These are phyloP conservation scores for Phialophora tarda DNA, from an alignment of 2,329 filamentous ascomycete genomes.

Conservation along the genomic window DNA sequence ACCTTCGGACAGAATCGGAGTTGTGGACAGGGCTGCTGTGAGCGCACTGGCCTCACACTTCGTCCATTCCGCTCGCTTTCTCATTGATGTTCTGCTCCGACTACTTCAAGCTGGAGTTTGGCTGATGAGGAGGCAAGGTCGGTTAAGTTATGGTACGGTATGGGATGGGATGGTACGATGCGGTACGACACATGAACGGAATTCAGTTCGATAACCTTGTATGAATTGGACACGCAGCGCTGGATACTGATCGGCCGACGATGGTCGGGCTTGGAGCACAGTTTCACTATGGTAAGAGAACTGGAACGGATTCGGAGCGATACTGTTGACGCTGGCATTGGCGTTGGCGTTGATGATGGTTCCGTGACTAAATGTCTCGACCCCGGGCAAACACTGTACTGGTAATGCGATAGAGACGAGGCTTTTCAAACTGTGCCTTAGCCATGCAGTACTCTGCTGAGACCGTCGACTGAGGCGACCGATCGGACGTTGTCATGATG, in stretches of 20 bases:
- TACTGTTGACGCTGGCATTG: slow-evolving; percentile 1
- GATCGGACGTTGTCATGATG: neutral
- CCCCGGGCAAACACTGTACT: neutral
- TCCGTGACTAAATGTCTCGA: neutral
- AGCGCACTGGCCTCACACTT: neutral
- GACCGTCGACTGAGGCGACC: neutral
- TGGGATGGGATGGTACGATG: slow-evolving; percentile 1
- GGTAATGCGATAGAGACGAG: neutral
- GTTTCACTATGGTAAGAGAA: neutral
- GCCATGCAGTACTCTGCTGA: neutral
- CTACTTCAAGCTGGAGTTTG: neutral
- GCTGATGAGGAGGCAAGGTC: neutral
- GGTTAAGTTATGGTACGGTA: neutral
- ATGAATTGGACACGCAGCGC: slow-evolving; percentile 10
- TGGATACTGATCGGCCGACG: slow-evolving; percentile 1
- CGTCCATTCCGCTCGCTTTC: neutral
- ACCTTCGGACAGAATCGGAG: neutral
- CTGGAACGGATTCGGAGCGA: neutral
- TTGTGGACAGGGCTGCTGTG: slow-evolving; percentile 1
- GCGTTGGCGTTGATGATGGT: neutral
- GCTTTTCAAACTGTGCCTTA: neutral
- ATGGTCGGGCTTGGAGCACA: neutral
- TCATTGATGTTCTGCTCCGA: neutral
- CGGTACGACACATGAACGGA: slow-evolving; percentile 8
- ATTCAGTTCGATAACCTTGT: slow-evolving; percentile 13